Base-by-base conservation (phyloP, 1,139 yeast species). In the Nakaseomyces nivariensis region DNA sequence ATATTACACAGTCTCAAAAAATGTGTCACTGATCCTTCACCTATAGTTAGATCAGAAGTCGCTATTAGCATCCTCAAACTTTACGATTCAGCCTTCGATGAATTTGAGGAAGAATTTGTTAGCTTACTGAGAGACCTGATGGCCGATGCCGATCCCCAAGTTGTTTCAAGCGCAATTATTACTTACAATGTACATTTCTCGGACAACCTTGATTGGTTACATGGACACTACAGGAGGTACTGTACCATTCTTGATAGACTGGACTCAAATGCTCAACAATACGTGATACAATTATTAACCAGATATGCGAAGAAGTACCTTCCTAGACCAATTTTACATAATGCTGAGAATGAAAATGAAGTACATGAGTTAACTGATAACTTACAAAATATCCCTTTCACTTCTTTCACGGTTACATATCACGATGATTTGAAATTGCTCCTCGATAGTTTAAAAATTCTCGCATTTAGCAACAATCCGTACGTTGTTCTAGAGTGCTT, bases 181-280 rank as follows among this genome's bases (percentile, higher is more conserved):
- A 72, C 86, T 0, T 77, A 76, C 55, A 73, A 73, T 52, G 72
- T 74, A 48, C 70, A 84, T 22, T 79, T 77, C 48, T 77, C 81
- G 0, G 78, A 55, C 1, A 72, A 76, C 46, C 75, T 86, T 67
- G 84, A 77, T 9, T 67, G 84, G 31, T 67, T 92, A 6, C 98
- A 94, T 62, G 79, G 84, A 1, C 78, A 82, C 56, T 85, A 76
- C 61, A 75, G 87, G 37, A 72, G 84, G 46, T 74, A 79, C 40
- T 81, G 95, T 56, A 61, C 74, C 1, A 66, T 77, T 13, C 55
- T 90, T 11, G 56, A 63, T 0, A 73, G 77, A 1, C 71, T 90
- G 51, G 95, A 88, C 54, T 85, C 84, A 52, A 87, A 92, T 85
- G 72, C 88, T n/a, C 92, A 85, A 60, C 67, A 76, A 0, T 65